phyloP scores from a whole-genome alignment of 371 early-diverging fungal species.

The Rhizopus microsporus region DNA sequence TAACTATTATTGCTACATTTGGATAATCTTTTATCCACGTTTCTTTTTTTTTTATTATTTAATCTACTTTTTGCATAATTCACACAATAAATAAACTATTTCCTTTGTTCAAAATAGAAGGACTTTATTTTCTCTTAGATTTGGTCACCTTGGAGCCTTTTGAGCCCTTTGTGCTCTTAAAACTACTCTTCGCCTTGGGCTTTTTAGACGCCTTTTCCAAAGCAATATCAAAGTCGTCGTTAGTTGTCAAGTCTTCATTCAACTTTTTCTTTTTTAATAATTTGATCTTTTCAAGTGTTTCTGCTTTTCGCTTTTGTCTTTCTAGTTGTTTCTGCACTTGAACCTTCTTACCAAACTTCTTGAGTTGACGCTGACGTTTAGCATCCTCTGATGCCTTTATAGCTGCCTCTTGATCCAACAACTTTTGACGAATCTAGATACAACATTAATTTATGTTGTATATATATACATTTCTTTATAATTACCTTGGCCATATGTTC shows the following conservation, averaged over 20 bases:
- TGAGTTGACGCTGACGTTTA: slow-evolving; percentile 62
- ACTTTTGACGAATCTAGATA: slow-evolving; percentile 68
- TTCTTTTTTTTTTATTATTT: not conserved
- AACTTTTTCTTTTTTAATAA: slow-evolving; percentile 84
- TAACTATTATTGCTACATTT: not conserved
- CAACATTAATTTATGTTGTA: not conserved
- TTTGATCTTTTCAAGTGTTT: slow-evolving; percentile 87
- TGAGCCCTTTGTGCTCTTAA: slow-evolving; percentile 37
- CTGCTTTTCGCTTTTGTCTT: slow-evolving; percentile 77
- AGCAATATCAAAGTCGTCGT: slow-evolving; percentile 86
- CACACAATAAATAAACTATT: not conserved
- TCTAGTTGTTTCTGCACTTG: slow-evolving; percentile 89
- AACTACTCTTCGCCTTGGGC: slow-evolving; percentile 18
- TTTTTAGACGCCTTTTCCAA: slow-evolving; percentile 59
- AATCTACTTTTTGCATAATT: slow-evolving; percentile 1
- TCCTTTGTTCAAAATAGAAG: not conserved
- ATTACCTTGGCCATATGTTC: slow-evolving; percentile 80
- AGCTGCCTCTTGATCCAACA: slow-evolving; percentile 80
- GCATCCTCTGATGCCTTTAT: slow-evolving; percentile 87
- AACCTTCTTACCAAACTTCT: slow-evolving; percentile 97
- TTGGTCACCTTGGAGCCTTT: not conserved
- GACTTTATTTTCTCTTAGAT: not conserved
- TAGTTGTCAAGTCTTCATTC: slow-evolving; percentile 44
- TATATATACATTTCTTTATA: not conserved
- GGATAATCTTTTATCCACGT: not conserved